Evolutionary conservation across 2,329 filamentous ascomycete species (phyloP).

Genomic region (Hymenoscyphus repandus): DNA sequence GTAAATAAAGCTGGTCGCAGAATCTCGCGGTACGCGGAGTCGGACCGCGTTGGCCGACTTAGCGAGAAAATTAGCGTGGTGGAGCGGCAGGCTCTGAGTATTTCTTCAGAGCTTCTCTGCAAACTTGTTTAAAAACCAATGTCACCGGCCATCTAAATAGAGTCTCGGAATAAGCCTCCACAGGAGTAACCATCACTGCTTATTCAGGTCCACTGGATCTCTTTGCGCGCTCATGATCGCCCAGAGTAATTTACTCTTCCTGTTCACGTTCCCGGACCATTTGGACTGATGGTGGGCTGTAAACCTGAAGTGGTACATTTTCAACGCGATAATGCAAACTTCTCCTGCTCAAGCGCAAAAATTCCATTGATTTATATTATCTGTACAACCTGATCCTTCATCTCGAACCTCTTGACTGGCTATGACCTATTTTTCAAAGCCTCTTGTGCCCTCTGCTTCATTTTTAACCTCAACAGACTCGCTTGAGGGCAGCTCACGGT

Average conservation of each 20-base stretch:
- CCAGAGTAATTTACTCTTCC: constrained; percentile 76
- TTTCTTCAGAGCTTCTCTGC: constrained; percentile 7
- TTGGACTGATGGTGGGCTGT: constrained; percentile 47
- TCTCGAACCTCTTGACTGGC: neutral
- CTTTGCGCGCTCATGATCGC: constrained; percentile 95
- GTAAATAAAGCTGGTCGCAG: constrained; percentile 5
- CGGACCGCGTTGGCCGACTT: constrained; percentile 1
- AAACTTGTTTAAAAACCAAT: constrained; percentile 55
- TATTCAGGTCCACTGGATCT: constrained; percentile 82
- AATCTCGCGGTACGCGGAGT: neutral
- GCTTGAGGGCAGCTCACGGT: constrained; percentile 84
- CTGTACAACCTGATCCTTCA: neutral
- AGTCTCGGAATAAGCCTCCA: constrained; percentile 88
- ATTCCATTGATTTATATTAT: neutral
- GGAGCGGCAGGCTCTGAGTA: constrained; percentile 2
- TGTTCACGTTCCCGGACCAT: constrained; percentile 63
- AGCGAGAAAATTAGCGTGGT: constrained; percentile 6
- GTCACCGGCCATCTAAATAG: constrained; percentile 84
- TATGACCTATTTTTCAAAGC: constrained; percentile 13
- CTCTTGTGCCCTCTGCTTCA: constrained; percentile 57
- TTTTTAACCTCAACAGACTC: constrained; percentile 72
- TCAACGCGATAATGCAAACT: too few species aligned
- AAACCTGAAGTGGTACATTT: constrained; percentile 44
- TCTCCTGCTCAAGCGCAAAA: too few species aligned
- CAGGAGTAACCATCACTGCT: constrained; percentile 63